Percentiles rank a stretch among this genome's conserved stretches.
Conservation (phyloP, 1,139 yeast species). For the Kodamaea sp. region DNA sequence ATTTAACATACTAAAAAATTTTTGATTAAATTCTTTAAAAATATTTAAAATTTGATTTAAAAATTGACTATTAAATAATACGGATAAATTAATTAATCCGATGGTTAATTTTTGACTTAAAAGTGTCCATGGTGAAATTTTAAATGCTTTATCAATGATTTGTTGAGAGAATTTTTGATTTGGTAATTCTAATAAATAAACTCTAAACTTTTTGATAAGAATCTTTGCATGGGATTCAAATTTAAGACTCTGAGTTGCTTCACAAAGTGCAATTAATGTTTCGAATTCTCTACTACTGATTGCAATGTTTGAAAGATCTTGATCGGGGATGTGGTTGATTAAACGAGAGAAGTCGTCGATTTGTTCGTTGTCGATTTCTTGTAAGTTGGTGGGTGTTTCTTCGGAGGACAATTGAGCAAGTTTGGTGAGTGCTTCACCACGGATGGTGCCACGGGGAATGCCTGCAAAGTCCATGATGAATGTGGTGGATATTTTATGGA, state of each 20-base stretch:
- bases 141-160: slow-evolving; percentile 22
- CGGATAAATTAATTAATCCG: slow-evolving; percentile 38
- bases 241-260: slow-evolving; percentile 42
- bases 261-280: slow-evolving; percentile 63
- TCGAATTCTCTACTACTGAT: slow-evolving; percentile 62
- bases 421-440: slow-evolving; percentile 59
- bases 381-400: slow-evolving; percentile 7
- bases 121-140: slow-evolving; percentile 36
- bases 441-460: slow-evolving; percentile 41
- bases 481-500: no score
- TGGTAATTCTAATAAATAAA: slow-evolving; percentile 59
- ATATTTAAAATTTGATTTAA: slow-evolving; percentile 28
- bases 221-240: slow-evolving; percentile 45
- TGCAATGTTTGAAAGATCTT: slow-evolving; percentile 30
- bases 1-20: slow-evolving; percentile 19
- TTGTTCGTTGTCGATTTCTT: slow-evolving; percentile 5
- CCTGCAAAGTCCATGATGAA: slow-evolving; percentile 38
- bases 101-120: slow-evolving; percentile 34
- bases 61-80: slow-evolving; percentile 25
- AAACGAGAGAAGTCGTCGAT: slow-evolving; percentile 25
- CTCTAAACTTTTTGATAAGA: slow-evolving; percentile 50
- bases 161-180: slow-evolving; percentile 39
- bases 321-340: slow-evolving; percentile 20
- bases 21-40: slow-evolving; percentile 28
- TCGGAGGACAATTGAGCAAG: slow-evolving; percentile 30